These are phyloP conservation scores for Heliocybe sulcata DNA, from an alignment of 1,284 basidiomycete species.

Conservation along the genomic window DNA sequence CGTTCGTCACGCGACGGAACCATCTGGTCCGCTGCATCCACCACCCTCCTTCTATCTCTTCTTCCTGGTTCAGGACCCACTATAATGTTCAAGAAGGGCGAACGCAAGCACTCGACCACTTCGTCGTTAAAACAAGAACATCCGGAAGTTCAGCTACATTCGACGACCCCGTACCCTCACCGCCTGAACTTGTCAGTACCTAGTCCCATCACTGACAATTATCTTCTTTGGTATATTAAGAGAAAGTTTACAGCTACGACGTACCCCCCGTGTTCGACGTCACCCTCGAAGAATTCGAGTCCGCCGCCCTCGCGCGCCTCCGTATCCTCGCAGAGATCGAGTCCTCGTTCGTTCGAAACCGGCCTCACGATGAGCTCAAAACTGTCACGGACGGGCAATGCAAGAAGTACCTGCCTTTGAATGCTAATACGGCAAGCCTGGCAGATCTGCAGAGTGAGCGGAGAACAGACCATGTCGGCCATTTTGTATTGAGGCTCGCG, in stretches of 20 bases:
- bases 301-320: slow-evolving; percentile 83
- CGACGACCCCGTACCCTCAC: slow-evolving; percentile 45
- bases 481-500: slow-evolving; percentile 92
- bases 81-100: neutral
- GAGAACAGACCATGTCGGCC: slow-evolving; percentile 84
- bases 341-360: slow-evolving; percentile 81
- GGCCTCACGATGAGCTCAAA: slow-evolving; percentile 72
- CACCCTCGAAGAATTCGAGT: slow-evolving; percentile 95
- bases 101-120: neutral
- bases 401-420: slow-evolving; percentile 69
- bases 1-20: no score
- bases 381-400: slow-evolving; percentile 52
- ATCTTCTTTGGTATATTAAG: slow-evolving; percentile 1
- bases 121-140: neutral
- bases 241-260: slow-evolving; percentile 60
- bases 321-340: slow-evolving; percentile 94
- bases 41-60: neutral
- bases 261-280: slow-evolving; percentile 85
- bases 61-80: neutral
- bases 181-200: slow-evolving; percentile 75
- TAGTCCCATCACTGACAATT: slow-evolving; percentile 4
- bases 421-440: slow-evolving; percentile 46
- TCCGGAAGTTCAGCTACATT: slow-evolving; percentile 19
- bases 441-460: slow-evolving; percentile 60
- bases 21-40: neutral